Conservation (phyloP, 495 filamentous ascomycete species). For the Penicillium bialowiezense region DNA sequence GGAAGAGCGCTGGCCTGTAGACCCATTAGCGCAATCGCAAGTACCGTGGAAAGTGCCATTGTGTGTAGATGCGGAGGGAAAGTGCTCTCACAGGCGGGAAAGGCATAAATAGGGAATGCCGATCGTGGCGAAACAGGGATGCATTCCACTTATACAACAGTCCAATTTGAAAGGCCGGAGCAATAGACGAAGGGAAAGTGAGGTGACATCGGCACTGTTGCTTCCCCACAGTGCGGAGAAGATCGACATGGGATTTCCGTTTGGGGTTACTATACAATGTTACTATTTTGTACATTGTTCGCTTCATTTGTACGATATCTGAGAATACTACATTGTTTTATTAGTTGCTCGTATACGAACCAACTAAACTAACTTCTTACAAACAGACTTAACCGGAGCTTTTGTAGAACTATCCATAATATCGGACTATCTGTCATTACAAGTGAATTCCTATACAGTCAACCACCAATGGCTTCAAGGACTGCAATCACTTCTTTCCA, state of each 20-base stretch:
- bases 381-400: too few species aligned
- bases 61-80: neutral
- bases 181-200: slow-evolving; percentile 6
- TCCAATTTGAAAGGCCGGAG: slow-evolving; percentile 6
- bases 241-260: slow-evolving; percentile 16
- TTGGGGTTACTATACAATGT: neutral
- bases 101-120: slow-evolving; percentile 15
- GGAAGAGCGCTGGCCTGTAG: slow-evolving; percentile 21
- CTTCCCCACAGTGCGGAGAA: slow-evolving; percentile 29
- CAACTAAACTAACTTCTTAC: too few species aligned
- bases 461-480: too few species aligned
- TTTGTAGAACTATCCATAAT: neutral
- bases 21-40: slow-evolving; percentile 26
- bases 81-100: slow-evolving; percentile 1
- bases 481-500: slow-evolving; percentile 65
- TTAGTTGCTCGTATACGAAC: too few species aligned
- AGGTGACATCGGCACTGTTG: slow-evolving; percentile 26
- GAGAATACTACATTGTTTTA: too few species aligned
- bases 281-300: too few species aligned
- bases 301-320: too few species aligned
- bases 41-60: slow-evolving; percentile 22
- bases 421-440: too few species aligned
- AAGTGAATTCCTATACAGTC: too few species aligned
- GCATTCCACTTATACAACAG: too few species aligned
- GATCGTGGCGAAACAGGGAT: slow-evolving; percentile 23